A percentile compares a stretch with the other conserved stretches of the same genome.
Evolutionary conservation across 2,329 filamentous ascomycete genomes (phyloP).

Genomic region (Monosporascus cannonballus): DNA sequence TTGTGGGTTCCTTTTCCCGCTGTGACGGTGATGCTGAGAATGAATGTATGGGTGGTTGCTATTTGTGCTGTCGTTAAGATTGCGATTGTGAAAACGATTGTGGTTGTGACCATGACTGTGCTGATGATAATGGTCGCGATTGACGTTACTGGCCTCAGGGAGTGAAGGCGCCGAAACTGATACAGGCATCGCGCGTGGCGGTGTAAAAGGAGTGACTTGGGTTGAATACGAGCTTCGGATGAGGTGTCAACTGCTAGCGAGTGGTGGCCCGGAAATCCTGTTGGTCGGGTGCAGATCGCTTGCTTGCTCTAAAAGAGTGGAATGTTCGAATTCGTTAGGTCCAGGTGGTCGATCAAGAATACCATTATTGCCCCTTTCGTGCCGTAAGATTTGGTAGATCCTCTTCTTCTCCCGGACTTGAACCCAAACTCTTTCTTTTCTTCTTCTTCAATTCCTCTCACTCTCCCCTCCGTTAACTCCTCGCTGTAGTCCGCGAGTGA

Average conservation of each 20-base stretch:
- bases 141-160: conserved; percentile 37
- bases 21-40: conserved; percentile 13
- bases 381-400: too few relatives aligned
- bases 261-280: neutral
- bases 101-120: conserved; percentile 22
- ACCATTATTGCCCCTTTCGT: neutral
- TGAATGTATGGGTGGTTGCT: conserved; percentile 21
- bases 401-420: neutral
- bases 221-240: conserved; percentile 27
- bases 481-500: neutral
- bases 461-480: neutral
- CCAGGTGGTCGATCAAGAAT: neutral
- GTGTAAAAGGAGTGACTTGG: conserved; percentile 18
- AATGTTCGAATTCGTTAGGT: neutral
- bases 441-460: neutral
- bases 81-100: conserved; percentile 23
- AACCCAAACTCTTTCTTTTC: neutral
- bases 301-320: conserved; percentile 1
- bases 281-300: conserved; percentile 18
- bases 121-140: conserved; percentile 26
- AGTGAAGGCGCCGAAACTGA: conserved; percentile 41
- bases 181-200: conserved; percentile 40
- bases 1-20: conserved; percentile 6
- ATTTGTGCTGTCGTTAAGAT: conserved; percentile 17
- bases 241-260: conserved; percentile 16